Conservation (phyloP, 1,139 yeast species). For the Eremothecium gossypii region DNA sequence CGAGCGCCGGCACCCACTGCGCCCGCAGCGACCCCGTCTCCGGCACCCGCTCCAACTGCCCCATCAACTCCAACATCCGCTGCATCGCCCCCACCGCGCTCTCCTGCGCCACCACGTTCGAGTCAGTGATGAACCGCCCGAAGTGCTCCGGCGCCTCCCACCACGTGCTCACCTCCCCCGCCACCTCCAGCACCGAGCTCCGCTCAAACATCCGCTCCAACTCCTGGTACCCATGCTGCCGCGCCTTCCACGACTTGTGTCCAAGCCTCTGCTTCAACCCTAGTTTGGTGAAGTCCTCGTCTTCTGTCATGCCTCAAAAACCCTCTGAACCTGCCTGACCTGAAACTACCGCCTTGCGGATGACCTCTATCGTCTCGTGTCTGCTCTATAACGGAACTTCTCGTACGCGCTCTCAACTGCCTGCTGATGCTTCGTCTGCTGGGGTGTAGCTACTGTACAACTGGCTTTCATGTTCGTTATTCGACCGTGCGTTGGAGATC, state of each 20-base stretch:
- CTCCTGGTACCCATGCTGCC: conserved; percentile 73
- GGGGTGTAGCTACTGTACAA: too few relatives aligned
- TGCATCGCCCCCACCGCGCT: conserved; percentile 53
- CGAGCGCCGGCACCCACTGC: conserved; percentile 47
- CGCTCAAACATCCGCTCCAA: conserved; percentile 44
- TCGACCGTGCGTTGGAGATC: too few relatives aligned
- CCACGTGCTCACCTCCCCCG: conserved; percentile 47
- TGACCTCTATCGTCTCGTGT: too few relatives aligned
- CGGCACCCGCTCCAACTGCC: conserved; percentile 31
- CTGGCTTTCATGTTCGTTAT: too few relatives aligned
- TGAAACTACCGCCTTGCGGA: not conserved
- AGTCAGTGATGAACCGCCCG: conserved; percentile 56
- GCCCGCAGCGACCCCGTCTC: conserved; percentile 34
- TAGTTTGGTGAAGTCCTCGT: conserved; percentile 51
- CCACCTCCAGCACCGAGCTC: conserved; percentile 29
- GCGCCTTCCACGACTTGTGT: conserved; percentile 83
- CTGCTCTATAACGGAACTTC: too few relatives aligned
- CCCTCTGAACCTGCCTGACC: not conserved
- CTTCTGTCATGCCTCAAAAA: conserved; percentile 29
- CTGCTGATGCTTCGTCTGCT: too few relatives aligned
- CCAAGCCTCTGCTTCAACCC: conserved; percentile 57
- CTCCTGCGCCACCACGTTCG: conserved; percentile 91
- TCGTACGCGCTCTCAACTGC: too few relatives aligned
- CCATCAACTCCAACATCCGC: conserved; percentile 50
- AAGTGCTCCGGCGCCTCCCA: conserved; percentile 42